Conservation (phyloP, 148 eudicot species). For the Arctostaphylos glauca region DNA sequence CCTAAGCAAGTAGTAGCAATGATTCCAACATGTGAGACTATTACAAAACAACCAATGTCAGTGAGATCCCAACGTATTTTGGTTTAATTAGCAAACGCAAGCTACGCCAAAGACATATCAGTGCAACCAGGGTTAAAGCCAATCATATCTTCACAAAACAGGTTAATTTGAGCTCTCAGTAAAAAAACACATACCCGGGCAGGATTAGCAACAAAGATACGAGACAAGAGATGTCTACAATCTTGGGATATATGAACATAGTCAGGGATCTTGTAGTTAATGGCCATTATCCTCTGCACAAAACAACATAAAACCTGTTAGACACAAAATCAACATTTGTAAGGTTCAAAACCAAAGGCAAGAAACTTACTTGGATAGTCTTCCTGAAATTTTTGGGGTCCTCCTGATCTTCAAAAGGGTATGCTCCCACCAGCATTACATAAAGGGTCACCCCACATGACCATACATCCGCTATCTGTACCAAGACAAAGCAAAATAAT, state of each 20-base stretch:
- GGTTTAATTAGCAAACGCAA: neutral
- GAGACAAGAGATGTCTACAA: constrained; percentile 79
- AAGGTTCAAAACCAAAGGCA: constrained; percentile 3
- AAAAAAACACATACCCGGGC: constrained; percentile 50
- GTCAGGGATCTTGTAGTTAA: constrained; percentile 88
- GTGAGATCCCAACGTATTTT: neutral
- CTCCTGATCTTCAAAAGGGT: constrained; percentile 86
- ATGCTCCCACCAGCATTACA: constrained; percentile 89
- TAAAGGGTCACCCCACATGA: constrained; percentile 85
- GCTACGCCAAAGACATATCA: neutral
- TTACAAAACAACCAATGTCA: neutral
- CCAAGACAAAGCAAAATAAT: constrained; percentile 5
- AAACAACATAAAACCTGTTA: constrained; percentile 8
- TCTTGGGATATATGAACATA: constrained; percentile 90
- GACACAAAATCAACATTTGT: neutral
- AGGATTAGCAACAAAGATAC: constrained; percentile 74
- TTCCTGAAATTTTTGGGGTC: constrained; percentile 87
- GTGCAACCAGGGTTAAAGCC: neutral
- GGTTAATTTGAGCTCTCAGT: neutral
- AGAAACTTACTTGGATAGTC: constrained; percentile 60
- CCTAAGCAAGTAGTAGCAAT: neutral
- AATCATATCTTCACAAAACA: constrained; percentile 4
- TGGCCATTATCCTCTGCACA: constrained; percentile 79
- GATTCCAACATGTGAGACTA: neutral
- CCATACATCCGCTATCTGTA: constrained; percentile 83